Evolutionary conservation across 495 filamentous ascomycete genomes (phyloP), one percentile per base, ranked within the genome.

Genomic region (Penicillium coprophilum): DNA sequence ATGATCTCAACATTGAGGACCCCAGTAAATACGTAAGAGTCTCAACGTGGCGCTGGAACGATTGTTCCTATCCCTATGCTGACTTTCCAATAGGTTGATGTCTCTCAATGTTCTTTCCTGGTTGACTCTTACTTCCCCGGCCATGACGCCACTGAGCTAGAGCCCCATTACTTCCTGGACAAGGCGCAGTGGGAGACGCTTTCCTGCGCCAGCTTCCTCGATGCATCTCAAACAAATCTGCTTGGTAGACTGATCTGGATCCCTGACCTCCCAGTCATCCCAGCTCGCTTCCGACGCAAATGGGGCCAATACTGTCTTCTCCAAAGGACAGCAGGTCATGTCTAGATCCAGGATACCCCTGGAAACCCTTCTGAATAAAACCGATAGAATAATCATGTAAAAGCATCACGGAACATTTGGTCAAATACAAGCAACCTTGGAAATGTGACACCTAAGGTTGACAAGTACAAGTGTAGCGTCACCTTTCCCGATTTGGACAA

Each of bases 1-100:
- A 99, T 65, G 91, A 96, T 68, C 81, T 84, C 50, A 99, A 99
- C 67, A 76, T 83, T 59, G 92, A 96, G 64, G 95, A 99, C 70
- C 72, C 77, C 39, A 81, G 80, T 19, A 97, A 99, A 86, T 92
- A 97, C 64, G 90, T 90, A 68, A 75, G 84, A 69, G 4, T 23
- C 21, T 2, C 21, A 32, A 20, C 17, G 15, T n/a, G 11, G 15
- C 3, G 6, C 12, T 30, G 0, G 3, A 4, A 2, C 32, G 1
- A 19, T 9, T 4, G 15, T 12, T 4, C 11, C 7, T 12, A 6
- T 19, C n/a, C 19, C 15, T n/a, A 31, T 23, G 21, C 58, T 66
- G 58, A 66, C 32, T 7, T 55, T 6, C 40, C 55, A 27, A 13
- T n/a, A 89, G 87, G 74, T 85, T 24, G 85, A 91, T 53, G 71